phyloP scores from a whole-genome alignment of 495 filamentous ascomycete genomes.

The Tuber indicum region DNA sequence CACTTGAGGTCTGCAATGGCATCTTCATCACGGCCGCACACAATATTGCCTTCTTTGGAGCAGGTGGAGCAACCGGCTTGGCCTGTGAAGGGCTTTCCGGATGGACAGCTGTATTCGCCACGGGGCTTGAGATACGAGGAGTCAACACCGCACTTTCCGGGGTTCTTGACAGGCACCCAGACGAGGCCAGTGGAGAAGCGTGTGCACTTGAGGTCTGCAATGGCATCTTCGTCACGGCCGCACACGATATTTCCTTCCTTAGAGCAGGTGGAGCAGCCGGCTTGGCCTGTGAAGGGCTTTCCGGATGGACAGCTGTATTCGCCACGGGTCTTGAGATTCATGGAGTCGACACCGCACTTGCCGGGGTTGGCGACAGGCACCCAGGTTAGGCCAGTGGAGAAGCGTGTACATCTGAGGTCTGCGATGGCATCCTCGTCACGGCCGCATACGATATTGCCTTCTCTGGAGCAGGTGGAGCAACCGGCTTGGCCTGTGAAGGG shows the following conservation, averaged over 20 bases:
- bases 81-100: slow-evolving; percentile 5
- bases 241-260: neutral
- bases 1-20: neutral
- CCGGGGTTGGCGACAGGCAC: neutral
- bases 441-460: slow-evolving; percentile 2
- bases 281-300: slow-evolving; percentile 7
- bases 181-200: neutral
- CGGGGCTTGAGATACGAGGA: neutral
- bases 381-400: neutral
- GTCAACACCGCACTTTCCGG: neutral
- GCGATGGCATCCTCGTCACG: neutral
- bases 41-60: neutral
- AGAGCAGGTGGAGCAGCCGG: neutral
- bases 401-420: neutral
- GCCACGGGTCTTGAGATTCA: neutral
- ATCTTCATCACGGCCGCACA: neutral
- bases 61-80: neutral
- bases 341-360: neutral
- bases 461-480: neutral
- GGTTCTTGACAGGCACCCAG: slow-evolving; percentile 1
- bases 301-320: neutral
- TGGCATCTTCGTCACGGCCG: neutral
- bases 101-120: neutral
- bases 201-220: slow-evolving; percentile 2
- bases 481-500: neutral